Conservation (phyloP, 2,329 filamentous ascomycete genomes). For the Ceratocystis ficicola region DNA sequence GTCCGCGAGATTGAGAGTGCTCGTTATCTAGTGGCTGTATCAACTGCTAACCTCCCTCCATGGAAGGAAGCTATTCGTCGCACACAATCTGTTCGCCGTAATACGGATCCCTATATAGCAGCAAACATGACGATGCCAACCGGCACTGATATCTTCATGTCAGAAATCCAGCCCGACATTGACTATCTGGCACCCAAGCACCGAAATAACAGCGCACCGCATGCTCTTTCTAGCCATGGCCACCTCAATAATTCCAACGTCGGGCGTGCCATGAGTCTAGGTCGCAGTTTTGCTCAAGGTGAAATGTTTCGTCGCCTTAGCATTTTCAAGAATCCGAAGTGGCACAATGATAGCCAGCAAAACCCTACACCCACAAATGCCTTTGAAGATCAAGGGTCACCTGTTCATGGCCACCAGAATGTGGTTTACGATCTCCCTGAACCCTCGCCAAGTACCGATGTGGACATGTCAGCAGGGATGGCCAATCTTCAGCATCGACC, state of each 20-base stretch:
- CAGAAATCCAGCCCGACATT: constrained; percentile 43
- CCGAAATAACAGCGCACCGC: constrained; percentile 19
- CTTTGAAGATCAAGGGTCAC: not conserved
- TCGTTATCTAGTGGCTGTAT: constrained; percentile 44
- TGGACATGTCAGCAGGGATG: not conserved
- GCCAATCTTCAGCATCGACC: constrained; percentile 11
- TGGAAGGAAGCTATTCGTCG: constrained; percentile 33
- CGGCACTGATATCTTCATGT: constrained; percentile 8
- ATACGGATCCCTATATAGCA: constrained; percentile 17
- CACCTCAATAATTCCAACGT: constrained; percentile 15
- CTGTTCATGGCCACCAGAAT: not conserved
- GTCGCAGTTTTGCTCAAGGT: constrained; percentile 21
- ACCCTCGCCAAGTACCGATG: constrained; percentile 1
- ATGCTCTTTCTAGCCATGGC: constrained; percentile 15
- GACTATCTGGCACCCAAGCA: constrained; percentile 41
- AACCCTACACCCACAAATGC: not conserved
- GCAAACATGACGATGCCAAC: constrained; percentile 2
- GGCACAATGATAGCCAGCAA: not conserved
- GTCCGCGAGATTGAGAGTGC: constrained; percentile 45
- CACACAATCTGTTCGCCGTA: constrained; percentile 25
- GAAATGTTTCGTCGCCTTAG: constrained; percentile 20
- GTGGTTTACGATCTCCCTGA: not conserved
- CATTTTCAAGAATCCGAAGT: constrained; percentile 20
- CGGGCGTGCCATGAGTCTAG: constrained; percentile 18
- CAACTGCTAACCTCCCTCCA: constrained; percentile 34